A percentile compares a stretch with the other conserved stretches of the same genome.
phyloP scores from a whole-genome alignment of 768 basidiomycete species.

The Podaxis sp. region DNA sequence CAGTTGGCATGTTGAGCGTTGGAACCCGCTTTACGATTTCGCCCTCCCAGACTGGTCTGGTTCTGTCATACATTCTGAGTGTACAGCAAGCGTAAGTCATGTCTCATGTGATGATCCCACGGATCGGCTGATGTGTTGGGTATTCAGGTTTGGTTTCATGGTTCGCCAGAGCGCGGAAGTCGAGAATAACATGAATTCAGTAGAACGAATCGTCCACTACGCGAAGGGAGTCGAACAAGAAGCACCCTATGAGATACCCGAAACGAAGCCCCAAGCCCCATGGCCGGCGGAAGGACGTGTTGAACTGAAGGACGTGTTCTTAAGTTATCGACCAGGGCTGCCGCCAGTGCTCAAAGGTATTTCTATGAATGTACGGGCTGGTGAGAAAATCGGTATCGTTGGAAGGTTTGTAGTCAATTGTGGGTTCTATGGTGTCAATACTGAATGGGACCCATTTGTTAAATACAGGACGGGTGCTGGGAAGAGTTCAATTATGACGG shows the following conservation, averaged over 20 bases:
- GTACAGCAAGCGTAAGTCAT: conserved; percentile 62
- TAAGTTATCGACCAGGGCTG: conserved; percentile 87
- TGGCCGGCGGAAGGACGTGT: conserved; percentile 81
- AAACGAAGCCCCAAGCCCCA: conserved; percentile 50
- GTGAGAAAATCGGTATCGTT: conserved; percentile 93
- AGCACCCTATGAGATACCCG: conserved; percentile 63
- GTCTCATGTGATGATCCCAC: not conserved
- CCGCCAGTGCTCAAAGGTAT: conserved; percentile 85
- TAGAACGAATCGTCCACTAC: conserved; percentile 83
- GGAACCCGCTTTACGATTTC: conserved; percentile 72
- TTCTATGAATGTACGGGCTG: conserved; percentile 62
- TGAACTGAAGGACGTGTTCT: conserved; percentile 70
- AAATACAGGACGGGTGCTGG: conserved; percentile 73
- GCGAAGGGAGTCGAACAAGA: conserved; percentile 81
- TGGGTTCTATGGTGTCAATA: not conserved
- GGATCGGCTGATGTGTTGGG: conserved; percentile 8
- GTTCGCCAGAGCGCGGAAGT: conserved; percentile 80
- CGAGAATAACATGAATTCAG: conserved; percentile 93
- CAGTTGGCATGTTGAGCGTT: conserved; percentile 78
- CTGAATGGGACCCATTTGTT: not conserved
- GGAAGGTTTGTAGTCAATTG: conserved; percentile 39
- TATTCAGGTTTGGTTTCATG: conserved; percentile 66
- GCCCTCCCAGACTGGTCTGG: conserved; percentile 74
- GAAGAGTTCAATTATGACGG: conserved; percentile 86
- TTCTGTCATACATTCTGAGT: conserved; percentile 76